Conservation (phyloP, 163 green algal species). For the Scenedesmus sp. region DNA sequence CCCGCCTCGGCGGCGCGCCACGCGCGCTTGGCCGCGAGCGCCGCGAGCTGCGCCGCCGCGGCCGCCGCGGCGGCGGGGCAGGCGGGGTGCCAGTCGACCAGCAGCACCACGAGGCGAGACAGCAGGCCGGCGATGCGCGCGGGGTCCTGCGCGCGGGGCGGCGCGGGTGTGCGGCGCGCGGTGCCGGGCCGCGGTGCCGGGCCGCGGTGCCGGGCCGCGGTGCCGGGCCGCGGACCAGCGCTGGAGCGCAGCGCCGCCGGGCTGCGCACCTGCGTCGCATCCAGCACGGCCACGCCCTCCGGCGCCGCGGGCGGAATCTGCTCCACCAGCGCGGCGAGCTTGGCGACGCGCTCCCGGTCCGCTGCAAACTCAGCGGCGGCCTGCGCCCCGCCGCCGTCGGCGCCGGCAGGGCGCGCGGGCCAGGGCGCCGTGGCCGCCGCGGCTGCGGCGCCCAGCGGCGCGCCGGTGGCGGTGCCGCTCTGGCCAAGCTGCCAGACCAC, state of each 20-base stretch:
- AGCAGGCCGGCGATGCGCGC: not conserved
- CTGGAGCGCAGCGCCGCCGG: too few species aligned
- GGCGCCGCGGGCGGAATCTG: slow-evolving; percentile 22
- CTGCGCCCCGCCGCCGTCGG: not conserved
- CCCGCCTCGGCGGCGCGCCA: slow-evolving; percentile 15
- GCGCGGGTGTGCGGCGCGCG: too few species aligned
- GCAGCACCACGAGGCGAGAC: not conserved
- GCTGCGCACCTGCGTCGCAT: slow-evolving; percentile 39
- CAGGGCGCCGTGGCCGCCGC: too few species aligned
- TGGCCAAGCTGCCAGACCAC: slow-evolving; percentile 39
- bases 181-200: too few species aligned
- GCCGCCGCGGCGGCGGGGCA: slow-evolving; percentile 32
- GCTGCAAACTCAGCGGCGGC: not conserved
- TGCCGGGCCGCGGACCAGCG: too few species aligned
- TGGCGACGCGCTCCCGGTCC: not conserved
- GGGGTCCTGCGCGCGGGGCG: too few species aligned
- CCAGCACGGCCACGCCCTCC: slow-evolving; percentile 12
- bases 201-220: too few species aligned
- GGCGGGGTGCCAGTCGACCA: slow-evolving; percentile 13
- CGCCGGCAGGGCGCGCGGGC: too few species aligned
- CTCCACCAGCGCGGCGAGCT: not conserved
- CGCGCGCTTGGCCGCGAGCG: not conserved
- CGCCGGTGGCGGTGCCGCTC: slow-evolving; percentile 6
- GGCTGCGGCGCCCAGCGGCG: not conserved
- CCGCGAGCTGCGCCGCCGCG: slow-evolving; percentile 1